Evolutionary conservation across 2,329 filamentous ascomycete genomes (phyloP).

Genomic region (Fusarium ambrosium): DNA sequence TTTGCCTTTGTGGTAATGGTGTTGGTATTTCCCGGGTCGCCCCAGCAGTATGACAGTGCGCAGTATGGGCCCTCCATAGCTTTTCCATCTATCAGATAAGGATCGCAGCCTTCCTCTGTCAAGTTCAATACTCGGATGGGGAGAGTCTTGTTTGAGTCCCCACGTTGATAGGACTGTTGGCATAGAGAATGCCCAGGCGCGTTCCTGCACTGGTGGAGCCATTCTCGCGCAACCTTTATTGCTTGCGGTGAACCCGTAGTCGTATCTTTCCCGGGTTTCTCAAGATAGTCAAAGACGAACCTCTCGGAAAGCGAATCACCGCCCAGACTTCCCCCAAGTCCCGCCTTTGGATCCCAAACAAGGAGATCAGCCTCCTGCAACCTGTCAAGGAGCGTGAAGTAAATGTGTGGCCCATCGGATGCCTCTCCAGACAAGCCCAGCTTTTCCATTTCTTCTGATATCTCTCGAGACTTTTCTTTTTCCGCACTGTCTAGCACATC

Average conservation of each 20-base stretch:
- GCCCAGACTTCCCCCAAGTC: neutral
- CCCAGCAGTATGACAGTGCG: slow-evolving; percentile 1
- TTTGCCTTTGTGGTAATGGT: neutral
- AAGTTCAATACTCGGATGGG: neutral
- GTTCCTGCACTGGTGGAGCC: neutral
- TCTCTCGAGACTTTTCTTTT: neutral
- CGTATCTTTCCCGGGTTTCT: neutral
- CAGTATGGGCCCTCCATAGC: neutral
- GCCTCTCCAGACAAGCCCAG: neutral
- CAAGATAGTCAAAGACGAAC: neutral
- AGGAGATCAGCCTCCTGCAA: neutral
- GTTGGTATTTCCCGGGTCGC: neutral
- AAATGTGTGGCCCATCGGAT: neutral
- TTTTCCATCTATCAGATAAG: neutral
- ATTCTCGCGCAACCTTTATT: neutral
- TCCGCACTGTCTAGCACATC: neutral
- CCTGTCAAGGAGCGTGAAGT: neutral
- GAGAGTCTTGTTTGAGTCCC: neutral
- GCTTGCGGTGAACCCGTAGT: neutral
- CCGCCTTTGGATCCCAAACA: neutral
- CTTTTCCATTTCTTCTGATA: neutral
- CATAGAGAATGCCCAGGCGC: neutral
- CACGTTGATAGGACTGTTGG: neutral
- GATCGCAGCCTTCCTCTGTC: neutral
- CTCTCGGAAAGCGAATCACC: neutral